These are phyloP conservation scores for Colletotrichum gigasporum DNA, from an alignment of 2,329 filamentous ascomycete species.

Conservation along the genomic window DNA sequence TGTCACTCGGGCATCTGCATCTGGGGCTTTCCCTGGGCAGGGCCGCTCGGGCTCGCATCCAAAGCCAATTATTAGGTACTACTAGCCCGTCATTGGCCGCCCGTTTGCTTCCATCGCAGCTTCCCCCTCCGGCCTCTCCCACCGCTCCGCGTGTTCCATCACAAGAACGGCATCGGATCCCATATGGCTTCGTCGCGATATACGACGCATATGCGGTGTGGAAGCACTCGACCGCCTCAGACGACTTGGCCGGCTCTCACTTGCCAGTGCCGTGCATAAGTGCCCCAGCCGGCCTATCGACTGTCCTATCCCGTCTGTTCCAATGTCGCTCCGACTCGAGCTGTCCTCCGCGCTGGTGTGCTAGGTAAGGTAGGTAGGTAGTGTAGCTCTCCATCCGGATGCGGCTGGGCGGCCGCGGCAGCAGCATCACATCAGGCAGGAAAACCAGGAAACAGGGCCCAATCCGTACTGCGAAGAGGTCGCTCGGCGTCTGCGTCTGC, in stretches of 20 bases:
- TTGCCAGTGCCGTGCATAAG: conserved; percentile 29
- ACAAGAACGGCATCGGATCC: background rate
- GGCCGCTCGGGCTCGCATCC: background rate
- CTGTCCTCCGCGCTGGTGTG: background rate
- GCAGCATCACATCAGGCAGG: background rate
- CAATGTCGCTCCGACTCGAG: background rate
- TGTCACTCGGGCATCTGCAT: conserved; percentile 10
- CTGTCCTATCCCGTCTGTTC: conserved; percentile 10
- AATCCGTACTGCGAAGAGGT: no score
- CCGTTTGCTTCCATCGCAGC: background rate
- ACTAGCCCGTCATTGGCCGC: background rate
- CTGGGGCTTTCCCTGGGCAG: conserved; percentile 3
- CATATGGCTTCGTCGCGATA: background rate
- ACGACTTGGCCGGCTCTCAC: conserved; percentile 31
- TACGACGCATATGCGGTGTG: conserved; percentile 25
- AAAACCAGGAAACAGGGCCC: background rate
- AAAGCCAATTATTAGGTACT: background rate
- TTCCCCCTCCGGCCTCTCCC: conserved; percentile 1
- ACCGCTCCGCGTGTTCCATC: conserved; percentile 13
- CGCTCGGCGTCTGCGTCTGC: no score
- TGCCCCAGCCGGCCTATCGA: background rate
- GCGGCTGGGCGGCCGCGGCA: conserved; percentile 7
- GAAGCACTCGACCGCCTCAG: conserved; percentile 6
- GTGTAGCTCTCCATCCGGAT: conserved; percentile 2
- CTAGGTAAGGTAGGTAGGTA: no score